Base-by-base conservation (phyloP, 2,329 filamentous ascomycete species). In the Blastomyces parvus region DNA sequence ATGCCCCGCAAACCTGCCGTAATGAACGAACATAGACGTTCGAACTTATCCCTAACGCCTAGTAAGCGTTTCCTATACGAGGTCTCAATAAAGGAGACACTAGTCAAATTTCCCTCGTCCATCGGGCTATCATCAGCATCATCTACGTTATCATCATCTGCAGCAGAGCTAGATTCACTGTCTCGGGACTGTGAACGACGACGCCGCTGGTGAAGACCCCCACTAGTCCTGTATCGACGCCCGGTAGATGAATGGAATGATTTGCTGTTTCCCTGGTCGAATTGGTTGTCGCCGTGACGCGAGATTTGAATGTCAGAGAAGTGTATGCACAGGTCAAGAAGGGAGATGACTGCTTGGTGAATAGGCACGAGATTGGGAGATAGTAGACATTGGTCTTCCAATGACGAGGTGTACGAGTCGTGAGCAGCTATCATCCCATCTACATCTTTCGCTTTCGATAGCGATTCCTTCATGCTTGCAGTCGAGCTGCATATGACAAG, bases 371-470 rank as follows among this genome's bases (percentile, higher is more conserved):
- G 76, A 62, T 86, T 87, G 19, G 80, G 77, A 0, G 87, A 85
- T 0, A 95, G 82, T 30, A 94, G 83, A 11, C 88, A 85, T 66
- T 90, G 86, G 40, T 86, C 83, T 63, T 86, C 79, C 13, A 94
- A 77, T 1, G 81, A 81, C 55, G 80, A 81, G 55, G 88, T 77
- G 69, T 88, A 93, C 0, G 74, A 72, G 4, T 83, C 76, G 71
- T 96, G 91, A 0, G 86, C 81, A 1, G 76, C 76, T 33, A 91
- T 86, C 89, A 97, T 95, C 33, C 83, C 83, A 71, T 97, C 91
- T 11, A 97, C 85, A 67, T 93, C 90, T 33, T 82, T 80, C 0
- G 90, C 85, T 6, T 78, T 76, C 17, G 76, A 74, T 60, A 97
- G 81, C 0, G 81, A 78, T 2, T 74, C 72, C 6, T 78, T 77